Percentiles rank a stretch among this genome's conserved stretches.
Conservation (phyloP, 1,139 yeast genomes). For the Taiozyma onychis region DNA sequence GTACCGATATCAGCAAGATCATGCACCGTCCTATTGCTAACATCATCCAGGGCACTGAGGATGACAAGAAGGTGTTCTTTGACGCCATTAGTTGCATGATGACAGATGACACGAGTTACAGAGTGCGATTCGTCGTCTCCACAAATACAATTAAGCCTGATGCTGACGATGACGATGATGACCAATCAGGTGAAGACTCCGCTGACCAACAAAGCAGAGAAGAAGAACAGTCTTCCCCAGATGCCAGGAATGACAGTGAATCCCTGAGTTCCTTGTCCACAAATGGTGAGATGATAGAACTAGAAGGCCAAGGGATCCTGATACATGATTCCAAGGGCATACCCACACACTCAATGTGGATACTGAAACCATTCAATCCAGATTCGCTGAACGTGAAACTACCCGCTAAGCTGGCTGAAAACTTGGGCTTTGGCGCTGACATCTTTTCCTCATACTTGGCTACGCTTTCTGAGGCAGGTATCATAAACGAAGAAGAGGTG, state of each 20-base stretch:
- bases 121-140: slow-evolving; percentile 64
- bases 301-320: slow-evolving; percentile 95
- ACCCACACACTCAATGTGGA: slow-evolving; percentile 91
- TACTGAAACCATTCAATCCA: slow-evolving; percentile 70
- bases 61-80: slow-evolving; percentile 63
- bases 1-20: slow-evolving; percentile 54
- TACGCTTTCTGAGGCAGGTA: slow-evolving; percentile 52
- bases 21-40: slow-evolving; percentile 55
- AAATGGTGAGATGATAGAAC: slow-evolving; percentile 58
- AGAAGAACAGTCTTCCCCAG: background rate
- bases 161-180: slow-evolving; percentile 16
- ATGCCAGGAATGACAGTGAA: slow-evolving; percentile 15
- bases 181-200: slow-evolving; percentile 15
- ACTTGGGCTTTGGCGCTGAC: slow-evolving; percentile 86
- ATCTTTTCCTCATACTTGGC: slow-evolving; percentile 71
- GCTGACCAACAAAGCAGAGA: background rate
- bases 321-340: slow-evolving; percentile 59
- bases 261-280: slow-evolving; percentile 35
- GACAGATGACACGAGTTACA: slow-evolving; percentile 67
- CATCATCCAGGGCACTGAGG: slow-evolving; percentile 60
- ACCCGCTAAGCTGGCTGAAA: slow-evolving; percentile 60
- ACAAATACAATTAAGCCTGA: slow-evolving; percentile 33
- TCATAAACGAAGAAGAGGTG: slow-evolving; percentile 55
- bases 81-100: slow-evolving; percentile 70
- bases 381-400: slow-evolving; percentile 55